phyloP scores from a whole-genome alignment of 164 flowering plant species.

The Vitis amurensis region DNA sequence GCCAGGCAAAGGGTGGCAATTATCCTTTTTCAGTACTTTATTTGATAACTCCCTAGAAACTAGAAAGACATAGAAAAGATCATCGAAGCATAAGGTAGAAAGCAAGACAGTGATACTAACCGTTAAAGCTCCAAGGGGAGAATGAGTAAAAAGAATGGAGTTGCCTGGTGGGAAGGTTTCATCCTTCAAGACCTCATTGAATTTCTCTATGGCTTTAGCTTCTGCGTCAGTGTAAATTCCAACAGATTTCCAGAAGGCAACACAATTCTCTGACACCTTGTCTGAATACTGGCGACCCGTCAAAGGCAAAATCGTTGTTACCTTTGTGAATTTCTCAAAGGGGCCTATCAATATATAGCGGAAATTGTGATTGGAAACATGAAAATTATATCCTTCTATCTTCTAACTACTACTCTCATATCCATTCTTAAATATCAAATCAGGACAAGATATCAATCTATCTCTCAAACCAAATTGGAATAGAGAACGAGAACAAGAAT shows the following conservation, averaged over 20 bases:
- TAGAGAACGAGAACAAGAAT: too few species aligned
- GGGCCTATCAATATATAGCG: slow-evolving; percentile 40
- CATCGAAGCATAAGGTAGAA: too few species aligned
- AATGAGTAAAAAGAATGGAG: slow-evolving; percentile 73
- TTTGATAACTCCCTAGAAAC: too few species aligned
- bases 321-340: slow-evolving; percentile 70
- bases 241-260: slow-evolving; percentile 57
- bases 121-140: slow-evolving; percentile 54
- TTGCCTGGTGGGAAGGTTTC: slow-evolving; percentile 71
- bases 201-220: slow-evolving; percentile 61
- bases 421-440: too few species aligned
- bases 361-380: too few species aligned
- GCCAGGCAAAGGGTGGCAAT: not conserved
- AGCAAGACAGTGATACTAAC: slow-evolving; percentile 28
- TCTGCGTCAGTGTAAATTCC: slow-evolving; percentile 71
- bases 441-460: too few species aligned
- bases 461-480: too few species aligned
- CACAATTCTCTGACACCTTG: slow-evolving; percentile 83
- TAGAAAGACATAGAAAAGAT: too few species aligned
- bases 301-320: slow-evolving; percentile 68
- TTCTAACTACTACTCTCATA: too few species aligned
- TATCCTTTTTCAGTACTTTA: too few species aligned
- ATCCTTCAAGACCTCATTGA: slow-evolving; percentile 61
- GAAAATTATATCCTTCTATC: too few species aligned
- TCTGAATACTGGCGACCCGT: slow-evolving; percentile 77